Evolutionary conservation across 225 moss, liverwort and hornwort genomes (phyloP).

Genomic region (Polytrichum commune): DNA sequence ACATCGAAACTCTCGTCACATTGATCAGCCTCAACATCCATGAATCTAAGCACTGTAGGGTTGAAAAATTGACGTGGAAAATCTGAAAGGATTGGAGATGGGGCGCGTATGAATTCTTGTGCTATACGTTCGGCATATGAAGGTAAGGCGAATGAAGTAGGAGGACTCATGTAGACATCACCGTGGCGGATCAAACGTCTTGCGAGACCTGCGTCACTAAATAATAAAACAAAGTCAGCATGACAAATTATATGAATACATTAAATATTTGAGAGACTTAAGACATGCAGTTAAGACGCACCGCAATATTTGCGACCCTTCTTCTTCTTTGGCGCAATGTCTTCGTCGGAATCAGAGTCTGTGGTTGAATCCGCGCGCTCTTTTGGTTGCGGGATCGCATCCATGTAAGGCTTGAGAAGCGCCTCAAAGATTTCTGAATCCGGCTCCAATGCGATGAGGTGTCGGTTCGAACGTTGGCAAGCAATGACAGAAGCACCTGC

Average conservation of each 20-base stretch:
- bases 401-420: neutral
- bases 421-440: conserved; percentile 1
- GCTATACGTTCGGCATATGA: too few relatives aligned
- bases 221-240: neutral
- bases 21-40: too few relatives aligned
- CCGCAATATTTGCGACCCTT: neutral
- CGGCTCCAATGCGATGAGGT: neutral
- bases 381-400: neutral
- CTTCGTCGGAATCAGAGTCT: neutral
- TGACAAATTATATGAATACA: neutral
- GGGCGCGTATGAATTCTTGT: too few relatives aligned
- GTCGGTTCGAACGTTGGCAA: too few relatives aligned
- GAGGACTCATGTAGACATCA: too few relatives aligned
- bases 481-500: neutral
- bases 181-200: too few relatives aligned
- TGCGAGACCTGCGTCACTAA: too few relatives aligned
- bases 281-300: neutral
- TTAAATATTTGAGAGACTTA: neutral
- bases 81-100: too few relatives aligned
- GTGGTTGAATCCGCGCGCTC: conserved; percentile 1
- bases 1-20: too few relatives aligned
- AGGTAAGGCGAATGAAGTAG: too few relatives aligned
- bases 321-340: conserved; percentile 1
- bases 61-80: too few relatives aligned
- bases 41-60: too few relatives aligned